Conservation (phyloP, 345 rosid species). For the Alliaria petiolata region DNA sequence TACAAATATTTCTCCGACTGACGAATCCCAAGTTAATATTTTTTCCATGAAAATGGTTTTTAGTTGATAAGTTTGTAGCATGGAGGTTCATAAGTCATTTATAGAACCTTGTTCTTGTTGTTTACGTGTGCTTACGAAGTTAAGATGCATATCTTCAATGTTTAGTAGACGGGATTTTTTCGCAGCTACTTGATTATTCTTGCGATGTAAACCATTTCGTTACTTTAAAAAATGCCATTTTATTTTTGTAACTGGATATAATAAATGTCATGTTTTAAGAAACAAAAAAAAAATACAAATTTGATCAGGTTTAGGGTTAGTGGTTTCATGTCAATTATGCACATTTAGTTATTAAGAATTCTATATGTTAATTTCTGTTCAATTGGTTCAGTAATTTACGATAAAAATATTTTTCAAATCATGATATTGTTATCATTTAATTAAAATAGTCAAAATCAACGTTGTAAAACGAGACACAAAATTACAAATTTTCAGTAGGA, state of each 20-base stretch:
- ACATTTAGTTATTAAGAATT: not conserved
- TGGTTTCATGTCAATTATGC: not conserved
- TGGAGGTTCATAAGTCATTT: not conserved
- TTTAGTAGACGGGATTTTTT: not conserved
- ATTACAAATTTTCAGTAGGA: not conserved
- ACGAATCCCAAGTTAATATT: not conserved
- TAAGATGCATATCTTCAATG: not conserved
- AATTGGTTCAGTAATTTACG: not conserved
- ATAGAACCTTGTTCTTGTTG: not conserved
- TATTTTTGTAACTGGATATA: no score
- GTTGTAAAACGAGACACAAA: not conserved
- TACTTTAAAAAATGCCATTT: no score
- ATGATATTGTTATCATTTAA: not conserved
- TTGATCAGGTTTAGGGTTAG: not conserved
- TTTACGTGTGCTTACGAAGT: not conserved
- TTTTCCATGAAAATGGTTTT: slow-evolving; percentile 12
- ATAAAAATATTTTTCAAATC: no score
- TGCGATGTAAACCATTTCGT: slow-evolving; percentile 10
- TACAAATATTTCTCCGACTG: not conserved
- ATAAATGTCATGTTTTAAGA: not conserved
- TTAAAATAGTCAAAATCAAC: not conserved
- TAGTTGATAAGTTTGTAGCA: not conserved
- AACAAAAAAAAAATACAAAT: no score
- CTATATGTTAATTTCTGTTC: not conserved
- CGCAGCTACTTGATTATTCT: slow-evolving; percentile 5